Base-by-base conservation (phyloP, 257 asterid species). In the Mentha longifolia region DNA sequence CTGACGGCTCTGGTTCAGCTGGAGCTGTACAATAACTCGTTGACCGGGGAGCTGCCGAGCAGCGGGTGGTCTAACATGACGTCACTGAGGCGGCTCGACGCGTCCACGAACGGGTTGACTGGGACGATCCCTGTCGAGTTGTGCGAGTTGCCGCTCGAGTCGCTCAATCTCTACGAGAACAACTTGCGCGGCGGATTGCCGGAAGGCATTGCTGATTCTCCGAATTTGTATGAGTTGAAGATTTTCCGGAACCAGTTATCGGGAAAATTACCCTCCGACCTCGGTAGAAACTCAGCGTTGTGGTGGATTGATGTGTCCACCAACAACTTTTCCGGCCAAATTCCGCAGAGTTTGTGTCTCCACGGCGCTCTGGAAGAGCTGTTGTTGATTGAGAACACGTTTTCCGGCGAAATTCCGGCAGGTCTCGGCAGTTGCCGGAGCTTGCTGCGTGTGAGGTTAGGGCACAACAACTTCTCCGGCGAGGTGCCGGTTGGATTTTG, bases 131-230 rank as follows among this genome's bases (percentile, higher is more conserved):
- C 98, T 0, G 50, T 62, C 4, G 92, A 89, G 84, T 49, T 92
- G 76, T 92, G 98, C 54, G 84, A 83, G 71, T 74, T 92, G 82
- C 85, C 87, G 13, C 88, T 92, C 43, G 95, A 90, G 84, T 92
- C 98, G 0, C 87, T 92, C 69, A 89, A 89, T 71, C 79, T 92
- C 72, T 92, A 92, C 49, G 92, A 89, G 82, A 92, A 92, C 74
- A 73, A 71, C 7, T 73, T 92, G 15, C 70, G 43, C 19, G 98
- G 98, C 50, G 89, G 83, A 65, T 68, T 92, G 63, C 94, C 96
- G 0, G 82, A 35, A 19, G 85, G 33, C 76, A 84, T 92, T 52
- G 88, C 88, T 1, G 72, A 77, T 58, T 92, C 98, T 17, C 80
- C 86, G 6, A 92, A 92, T 78, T 82, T 92, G 81, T 89, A 85